Percentiles rank a stretch among this genome's conserved stretches.
Evolutionary conservation across 108 stramenopile genomes (phyloP).

Genomic region (Cylindrotheca closterium): DNA sequence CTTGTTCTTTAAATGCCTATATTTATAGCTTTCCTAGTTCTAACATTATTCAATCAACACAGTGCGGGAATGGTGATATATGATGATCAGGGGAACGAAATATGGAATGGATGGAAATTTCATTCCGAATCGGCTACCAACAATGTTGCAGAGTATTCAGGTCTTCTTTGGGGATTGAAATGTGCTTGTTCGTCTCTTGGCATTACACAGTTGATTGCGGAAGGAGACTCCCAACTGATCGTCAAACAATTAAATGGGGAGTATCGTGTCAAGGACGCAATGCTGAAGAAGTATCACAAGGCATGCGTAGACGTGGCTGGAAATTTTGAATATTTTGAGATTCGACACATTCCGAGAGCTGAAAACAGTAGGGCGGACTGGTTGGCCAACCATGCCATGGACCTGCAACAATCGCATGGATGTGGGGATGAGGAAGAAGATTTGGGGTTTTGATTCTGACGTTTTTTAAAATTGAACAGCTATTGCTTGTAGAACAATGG

Average conservation of each 20-base stretch:
- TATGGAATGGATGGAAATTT: constrained; percentile 63
- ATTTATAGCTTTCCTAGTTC: too few relatives aligned
- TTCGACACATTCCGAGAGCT: constrained; percentile 60
- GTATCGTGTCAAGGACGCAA: constrained; percentile 52
- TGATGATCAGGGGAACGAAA: constrained; percentile 32
- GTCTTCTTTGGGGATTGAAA: constrained; percentile 58
- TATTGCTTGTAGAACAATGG: too few relatives aligned
- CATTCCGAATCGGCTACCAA: constrained; percentile 58
- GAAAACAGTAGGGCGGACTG: constrained; percentile 79
- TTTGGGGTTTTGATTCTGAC: too few relatives aligned
- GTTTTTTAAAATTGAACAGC: too few relatives aligned
- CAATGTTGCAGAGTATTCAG: constrained; percentile 81
- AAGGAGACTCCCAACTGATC: constrained; percentile 77
- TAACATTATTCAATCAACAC: too few relatives aligned
- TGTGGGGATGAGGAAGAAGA: too few relatives aligned
- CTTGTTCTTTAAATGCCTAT: too few relatives aligned
- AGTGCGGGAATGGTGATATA: constrained; percentile 75
- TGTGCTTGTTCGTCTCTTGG: constrained; percentile 69
- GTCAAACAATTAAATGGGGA: constrained; percentile 62
- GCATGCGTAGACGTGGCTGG: constrained; percentile 29
- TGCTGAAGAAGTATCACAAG: constrained; percentile 39
- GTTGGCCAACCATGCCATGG: constrained; percentile 85
- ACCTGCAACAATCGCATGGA: constrained; percentile 12
- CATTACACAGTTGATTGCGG: constrained; percentile 49
- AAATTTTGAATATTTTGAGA: constrained; percentile 54